These are phyloP conservation scores for Schizothecium vesticola DNA, from an alignment of 495 filamentous ascomycete genomes.

Conservation along the genomic window DNA sequence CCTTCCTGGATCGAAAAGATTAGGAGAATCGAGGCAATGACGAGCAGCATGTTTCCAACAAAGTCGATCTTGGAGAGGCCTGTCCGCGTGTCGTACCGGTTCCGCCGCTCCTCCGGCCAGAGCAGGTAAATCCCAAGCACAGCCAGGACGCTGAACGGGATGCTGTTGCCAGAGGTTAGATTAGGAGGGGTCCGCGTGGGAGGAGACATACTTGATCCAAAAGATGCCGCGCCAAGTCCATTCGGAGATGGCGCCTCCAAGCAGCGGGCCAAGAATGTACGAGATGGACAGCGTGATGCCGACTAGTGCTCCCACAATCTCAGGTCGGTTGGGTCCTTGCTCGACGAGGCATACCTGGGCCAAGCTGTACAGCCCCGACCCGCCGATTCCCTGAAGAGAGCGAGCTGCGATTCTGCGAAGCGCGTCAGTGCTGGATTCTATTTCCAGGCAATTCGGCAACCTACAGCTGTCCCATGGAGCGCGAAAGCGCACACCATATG, in stretches of 20 bases:
- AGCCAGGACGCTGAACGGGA: constrained; percentile 53
- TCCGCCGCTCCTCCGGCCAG: constrained; percentile 31
- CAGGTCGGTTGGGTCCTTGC: constrained; percentile 45
- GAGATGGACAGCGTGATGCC: constrained; percentile 42
- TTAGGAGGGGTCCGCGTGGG: neutral
- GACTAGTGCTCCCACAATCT: constrained; percentile 39
- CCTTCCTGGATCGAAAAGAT: constrained; percentile 56
- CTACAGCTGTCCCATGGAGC: constrained; percentile 50
- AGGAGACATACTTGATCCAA: constrained; percentile 56
- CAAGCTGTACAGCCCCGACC: constrained; percentile 53
- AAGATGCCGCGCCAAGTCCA: constrained; percentile 65
- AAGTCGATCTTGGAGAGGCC: constrained; percentile 48
- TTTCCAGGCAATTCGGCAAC: constrained; percentile 3
- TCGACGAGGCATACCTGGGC: constrained; percentile 51
- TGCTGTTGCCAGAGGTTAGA: constrained; percentile 20
- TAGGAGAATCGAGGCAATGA: constrained; percentile 50
- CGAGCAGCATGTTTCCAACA: constrained; percentile 49
- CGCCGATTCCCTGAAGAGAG: constrained; percentile 58
- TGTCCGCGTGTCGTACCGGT: constrained; percentile 19
- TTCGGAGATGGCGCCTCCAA: constrained; percentile 64
- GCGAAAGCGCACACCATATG: constrained; percentile 50
- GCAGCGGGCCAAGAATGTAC: constrained; percentile 56
- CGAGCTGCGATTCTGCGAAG: constrained; percentile 49
- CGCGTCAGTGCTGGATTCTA: neutral
- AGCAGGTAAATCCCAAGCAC: constrained; percentile 55